A percentile compares a stretch with the other conserved stretches of the same genome.
These are phyloP conservation scores for Trifolium pratense DNA, from an alignment of 306 rosid species.

Conservation along the genomic window DNA sequence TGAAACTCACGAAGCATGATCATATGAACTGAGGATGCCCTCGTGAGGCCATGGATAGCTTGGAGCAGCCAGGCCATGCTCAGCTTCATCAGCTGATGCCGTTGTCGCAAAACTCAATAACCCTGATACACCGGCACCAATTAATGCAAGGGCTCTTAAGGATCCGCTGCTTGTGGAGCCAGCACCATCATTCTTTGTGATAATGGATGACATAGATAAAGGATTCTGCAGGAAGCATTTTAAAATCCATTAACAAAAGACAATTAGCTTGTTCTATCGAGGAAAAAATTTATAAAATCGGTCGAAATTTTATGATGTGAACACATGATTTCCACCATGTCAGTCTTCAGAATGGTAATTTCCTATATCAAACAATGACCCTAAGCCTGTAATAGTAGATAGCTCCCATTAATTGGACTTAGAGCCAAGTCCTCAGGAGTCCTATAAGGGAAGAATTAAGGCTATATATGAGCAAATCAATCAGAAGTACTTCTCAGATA, in stretches of 20 bases:
- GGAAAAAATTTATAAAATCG: constrained; percentile 14
- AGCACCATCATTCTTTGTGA: constrained; percentile 60
- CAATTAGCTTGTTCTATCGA: neutral
- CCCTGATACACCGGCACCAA: constrained; percentile 90
- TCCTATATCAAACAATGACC: constrained; percentile 12
- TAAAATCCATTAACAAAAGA: constrained; percentile 27
- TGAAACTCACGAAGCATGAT: constrained; percentile 88
- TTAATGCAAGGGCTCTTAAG: constrained; percentile 77
- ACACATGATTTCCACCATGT: neutral
- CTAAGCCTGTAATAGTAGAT: constrained; percentile 12
- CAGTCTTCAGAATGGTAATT: constrained; percentile 6
- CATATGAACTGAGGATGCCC: constrained; percentile 97
- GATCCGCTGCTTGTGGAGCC: constrained; percentile 67
- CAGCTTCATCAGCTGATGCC: constrained; percentile 96
- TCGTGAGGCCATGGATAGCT: constrained; percentile 98
- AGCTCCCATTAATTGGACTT: constrained; percentile 28
- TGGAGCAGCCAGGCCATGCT: constrained; percentile 89
- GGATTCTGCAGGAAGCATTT: constrained; percentile 55
- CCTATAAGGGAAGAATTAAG: neutral
- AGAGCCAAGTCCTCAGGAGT: neutral
- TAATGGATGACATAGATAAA: constrained; percentile 54
- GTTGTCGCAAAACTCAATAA: constrained; percentile 73
- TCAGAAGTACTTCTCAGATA: neutral
- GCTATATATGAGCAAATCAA: neutral
- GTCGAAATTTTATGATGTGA: neutral